These are phyloP conservation scores for Lichtheimia ornata DNA, from an alignment of 371 early-diverging fungal species.

Conservation along the genomic window DNA sequence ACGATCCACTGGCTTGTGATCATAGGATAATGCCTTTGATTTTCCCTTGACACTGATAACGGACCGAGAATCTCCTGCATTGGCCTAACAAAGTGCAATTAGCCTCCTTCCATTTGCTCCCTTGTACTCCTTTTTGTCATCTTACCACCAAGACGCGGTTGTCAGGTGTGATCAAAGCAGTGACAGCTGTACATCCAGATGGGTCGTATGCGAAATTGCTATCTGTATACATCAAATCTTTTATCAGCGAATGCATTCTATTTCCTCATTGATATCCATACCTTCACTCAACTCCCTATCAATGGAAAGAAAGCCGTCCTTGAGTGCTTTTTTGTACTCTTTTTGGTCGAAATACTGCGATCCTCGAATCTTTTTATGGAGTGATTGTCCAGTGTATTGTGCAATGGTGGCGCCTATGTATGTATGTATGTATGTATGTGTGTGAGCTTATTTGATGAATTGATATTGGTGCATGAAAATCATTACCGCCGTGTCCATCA, in stretches of 20 bases:
- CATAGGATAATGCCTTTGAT: conserved; percentile 80
- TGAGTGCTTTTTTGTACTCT: conserved; percentile 76
- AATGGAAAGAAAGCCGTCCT: conserved; percentile 77
- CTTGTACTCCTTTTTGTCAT: background rate
- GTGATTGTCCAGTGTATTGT: conserved; percentile 78
- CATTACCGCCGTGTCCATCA: conserved; percentile 95
- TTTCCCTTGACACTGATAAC: conserved; percentile 78
- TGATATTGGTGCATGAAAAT: background rate
- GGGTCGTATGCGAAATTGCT: conserved; percentile 72
- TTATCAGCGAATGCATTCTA: background rate
- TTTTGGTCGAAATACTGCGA: conserved; percentile 66
- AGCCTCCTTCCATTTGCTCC: no score
- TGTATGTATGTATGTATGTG: background rate
- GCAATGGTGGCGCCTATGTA: conserved; percentile 75
- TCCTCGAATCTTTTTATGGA: conserved; percentile 74
- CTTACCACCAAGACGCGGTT: conserved; percentile 39
- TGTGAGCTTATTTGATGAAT: background rate
- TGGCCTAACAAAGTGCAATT: conserved; percentile 56
- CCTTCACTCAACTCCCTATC: conserved; percentile 81
- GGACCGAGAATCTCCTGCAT: conserved; percentile 95
- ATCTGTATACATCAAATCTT: conserved; percentile 44
- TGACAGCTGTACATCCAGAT: conserved; percentile 95
- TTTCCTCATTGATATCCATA: conserved; percentile 22
- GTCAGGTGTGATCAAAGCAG: conserved; percentile 42
- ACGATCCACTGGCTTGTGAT: conserved; percentile 91